Evolutionary conservation across 176 grass and related monocot genomes (phyloP), one percentile per base, ranked within the genome.

Genomic region (Pontederia paniculata): DNA sequence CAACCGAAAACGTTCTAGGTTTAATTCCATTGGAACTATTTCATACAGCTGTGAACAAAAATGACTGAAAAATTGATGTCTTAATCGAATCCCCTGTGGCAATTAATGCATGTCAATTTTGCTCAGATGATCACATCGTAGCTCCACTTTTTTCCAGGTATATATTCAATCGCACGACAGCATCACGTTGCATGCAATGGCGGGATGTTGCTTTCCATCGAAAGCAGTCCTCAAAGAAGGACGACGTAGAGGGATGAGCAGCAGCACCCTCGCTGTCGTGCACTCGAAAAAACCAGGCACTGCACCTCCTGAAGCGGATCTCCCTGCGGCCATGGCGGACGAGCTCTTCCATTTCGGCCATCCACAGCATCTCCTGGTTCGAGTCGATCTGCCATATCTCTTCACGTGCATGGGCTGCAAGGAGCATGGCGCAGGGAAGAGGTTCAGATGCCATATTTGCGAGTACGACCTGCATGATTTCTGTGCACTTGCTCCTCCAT

Each of bases 371-470:
- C 72, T 64, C 23, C 72, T 97, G 1, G 58, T 69, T 1, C 82
- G 47, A 48, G 67, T 87, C 61, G 75, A 78, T 55, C 64, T 77
- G 25, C 91, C 91, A 5, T 89, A 87, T 66, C 73, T 89, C 3
- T 96, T 89, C 77, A 69, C 67, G 46, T 96, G 86, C 76, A 83
- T 87, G 79, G 91, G 76, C 0, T 96, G 91, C 85, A 96, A 81
- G 74, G 86, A 96, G 69, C 80, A 70, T 37, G 91, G 91, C 66
- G 86, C 82, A 9, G 91, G 91, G 8, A 89, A 45, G 68, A 41
- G 91, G 59, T 87, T 87, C 67, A 80, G 88, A 56, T 96, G 86
- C 74, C 91, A 87, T 52, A 50, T 52, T 51, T 96, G 86, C 47
- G 71, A 79, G 13, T 96, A 84, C 44, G 78, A 89, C 55, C 80